Conservation (phyloP, 345 rosid species). For the Eucalyptus leucophloia region DNA sequence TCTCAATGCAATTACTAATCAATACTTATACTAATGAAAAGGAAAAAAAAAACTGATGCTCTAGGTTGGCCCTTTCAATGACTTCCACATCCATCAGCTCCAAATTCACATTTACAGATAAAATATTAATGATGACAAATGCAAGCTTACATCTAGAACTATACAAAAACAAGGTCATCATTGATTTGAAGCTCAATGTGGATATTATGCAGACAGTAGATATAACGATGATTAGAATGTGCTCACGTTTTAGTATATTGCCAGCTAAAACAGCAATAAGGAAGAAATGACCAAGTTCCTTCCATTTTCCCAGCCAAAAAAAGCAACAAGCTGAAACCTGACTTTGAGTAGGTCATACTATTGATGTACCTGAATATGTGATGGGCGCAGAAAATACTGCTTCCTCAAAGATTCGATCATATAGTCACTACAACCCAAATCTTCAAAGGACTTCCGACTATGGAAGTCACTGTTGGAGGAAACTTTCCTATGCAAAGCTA, state of each 20-base stretch:
- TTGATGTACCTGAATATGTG: slow-evolving; percentile 60
- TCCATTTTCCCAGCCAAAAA: too few relatives aligned
- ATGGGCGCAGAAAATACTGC: slow-evolving; percentile 39
- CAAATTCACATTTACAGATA: background rate
- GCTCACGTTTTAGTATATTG: background rate
- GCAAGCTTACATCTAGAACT: background rate
- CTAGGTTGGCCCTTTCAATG: background rate
- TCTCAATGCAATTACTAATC: background rate
- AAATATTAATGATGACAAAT: background rate
- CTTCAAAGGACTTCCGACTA: slow-evolving; percentile 27
- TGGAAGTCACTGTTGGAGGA: slow-evolving; percentile 38
- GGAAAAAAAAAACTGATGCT: background rate
- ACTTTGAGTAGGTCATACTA: background rate
- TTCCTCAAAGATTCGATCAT: slow-evolving; percentile 36
- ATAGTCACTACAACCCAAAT: too few relatives aligned
- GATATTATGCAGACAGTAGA: background rate
- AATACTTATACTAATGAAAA: background rate
- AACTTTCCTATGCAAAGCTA: slow-evolving; percentile 2
- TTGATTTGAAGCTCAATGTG: background rate
- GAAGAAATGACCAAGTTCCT: background rate
- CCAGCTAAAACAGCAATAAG: background rate
- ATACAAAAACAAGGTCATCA: background rate
- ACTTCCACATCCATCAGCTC: background rate
- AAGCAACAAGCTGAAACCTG: background rate
- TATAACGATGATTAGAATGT: background rate